These are phyloP conservation scores for Neurospora discreta DNA, from an alignment of 495 filamentous ascomycete genomes.

Conservation along the genomic window DNA sequence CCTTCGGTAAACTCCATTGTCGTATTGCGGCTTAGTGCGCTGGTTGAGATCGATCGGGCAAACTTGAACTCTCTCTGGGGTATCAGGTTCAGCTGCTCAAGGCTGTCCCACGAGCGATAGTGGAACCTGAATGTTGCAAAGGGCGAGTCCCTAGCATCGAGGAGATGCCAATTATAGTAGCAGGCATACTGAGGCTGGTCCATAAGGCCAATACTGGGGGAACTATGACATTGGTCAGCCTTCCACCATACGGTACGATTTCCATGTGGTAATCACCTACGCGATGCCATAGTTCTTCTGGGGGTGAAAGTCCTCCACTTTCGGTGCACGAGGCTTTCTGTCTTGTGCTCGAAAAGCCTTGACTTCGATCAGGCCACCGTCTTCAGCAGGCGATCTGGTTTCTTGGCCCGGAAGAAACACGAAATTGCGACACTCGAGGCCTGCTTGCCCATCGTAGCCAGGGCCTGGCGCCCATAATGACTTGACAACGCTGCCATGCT, in stretches of 20 bases:
- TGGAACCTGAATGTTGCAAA: slow-evolving; percentile 38
- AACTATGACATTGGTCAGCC: slow-evolving; percentile 16
- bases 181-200: slow-evolving; percentile 35
- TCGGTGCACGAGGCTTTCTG: slow-evolving; percentile 22
- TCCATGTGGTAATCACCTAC: slow-evolving; percentile 19
- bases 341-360: slow-evolving; percentile 35
- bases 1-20: background rate
- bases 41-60: slow-evolving; percentile 4
- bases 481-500: slow-evolving; percentile 26
- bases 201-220: slow-evolving; percentile 33
- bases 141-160: slow-evolving; percentile 36
- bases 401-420: slow-evolving; percentile 29
- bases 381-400: slow-evolving; percentile 26
- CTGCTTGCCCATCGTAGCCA: slow-evolving; percentile 12
- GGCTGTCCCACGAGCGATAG: slow-evolving; percentile 34
- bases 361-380: slow-evolving; percentile 43
- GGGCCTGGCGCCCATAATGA: slow-evolving; percentile 32
- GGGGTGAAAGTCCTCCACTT: slow-evolving; percentile 24
- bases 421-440: slow-evolving; percentile 32
- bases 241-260: background rate
- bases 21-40: background rate
- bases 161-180: slow-evolving; percentile 36
- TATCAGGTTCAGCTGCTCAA: slow-evolving; percentile 31
- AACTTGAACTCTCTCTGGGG: slow-evolving; percentile 10
- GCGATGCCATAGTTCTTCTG: slow-evolving; percentile 35